Evolutionary conservation across 129 eudicot species (phyloP).

Genomic region (Daucus carota): DH1_v3.0 NC_030383.2:45087501-45088000

Average conservation of each 20-base stretch:
- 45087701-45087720: neutral
- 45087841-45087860: neutral
- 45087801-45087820: conserved; percentile 98
- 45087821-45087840: conserved; percentile 59
- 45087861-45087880: neutral
- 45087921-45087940: neutral
- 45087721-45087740: neutral
- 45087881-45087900: neutral
- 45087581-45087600: neutral
- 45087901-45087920: neutral
- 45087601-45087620: conserved; percentile 63
- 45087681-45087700: neutral
- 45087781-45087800: conserved; percentile 86
- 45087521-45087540: neutral
- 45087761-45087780: conserved; percentile 47
- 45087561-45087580: neutral
- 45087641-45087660: conserved; percentile 98
- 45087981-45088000: conserved; percentile 91
- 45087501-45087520: neutral
- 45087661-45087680: conserved; percentile 24
- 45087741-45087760: neutral
- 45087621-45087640: conserved; percentile 83
- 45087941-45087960: neutral
- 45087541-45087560: neutral
- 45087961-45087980: neutral